Conservation (phyloP, 768 basidiomycete genomes). For the Leccinellum rugosiceps region DNA sequence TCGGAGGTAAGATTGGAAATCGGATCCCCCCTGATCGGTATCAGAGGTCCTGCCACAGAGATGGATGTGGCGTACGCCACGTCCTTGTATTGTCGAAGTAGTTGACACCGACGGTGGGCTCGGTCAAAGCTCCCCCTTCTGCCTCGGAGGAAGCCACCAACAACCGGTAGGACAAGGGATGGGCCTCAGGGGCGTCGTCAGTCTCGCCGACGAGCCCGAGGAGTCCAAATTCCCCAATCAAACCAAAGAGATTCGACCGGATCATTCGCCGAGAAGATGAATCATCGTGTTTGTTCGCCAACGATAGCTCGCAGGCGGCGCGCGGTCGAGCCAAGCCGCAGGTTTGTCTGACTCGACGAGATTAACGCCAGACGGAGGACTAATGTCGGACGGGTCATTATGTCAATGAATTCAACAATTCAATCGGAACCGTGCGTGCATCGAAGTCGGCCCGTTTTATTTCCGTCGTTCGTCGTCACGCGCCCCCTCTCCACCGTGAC, state of each 20-base stretch:
- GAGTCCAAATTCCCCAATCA: neutral
- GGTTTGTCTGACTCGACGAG: neutral
- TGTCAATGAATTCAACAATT: neutral
- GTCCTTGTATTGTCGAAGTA: neutral
- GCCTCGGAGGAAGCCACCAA: neutral
- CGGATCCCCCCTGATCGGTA: neutral
- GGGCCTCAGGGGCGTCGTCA: neutral
- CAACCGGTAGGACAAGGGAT: too few species aligned
- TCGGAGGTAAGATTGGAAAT: neutral
- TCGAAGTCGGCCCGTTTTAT: neutral
- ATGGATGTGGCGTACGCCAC: neutral
- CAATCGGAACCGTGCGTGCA: neutral
- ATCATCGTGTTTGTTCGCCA: neutral
- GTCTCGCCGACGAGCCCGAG: neutral
- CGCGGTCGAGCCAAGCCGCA: neutral
- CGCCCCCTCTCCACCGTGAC: neutral
- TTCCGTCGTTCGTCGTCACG: neutral
- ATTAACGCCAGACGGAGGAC: neutral
- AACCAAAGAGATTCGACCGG: neutral
- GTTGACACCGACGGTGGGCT: neutral
- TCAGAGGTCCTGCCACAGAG: neutral
- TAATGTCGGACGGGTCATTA: neutral
- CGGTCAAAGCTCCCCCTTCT: neutral
- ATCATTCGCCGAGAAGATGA: neutral
- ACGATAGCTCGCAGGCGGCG: too few species aligned